These are phyloP conservation scores for Psilocybe mexicana DNA, from an alignment of 1,284 basidiomycete species.

Conservation along the genomic window DNA sequence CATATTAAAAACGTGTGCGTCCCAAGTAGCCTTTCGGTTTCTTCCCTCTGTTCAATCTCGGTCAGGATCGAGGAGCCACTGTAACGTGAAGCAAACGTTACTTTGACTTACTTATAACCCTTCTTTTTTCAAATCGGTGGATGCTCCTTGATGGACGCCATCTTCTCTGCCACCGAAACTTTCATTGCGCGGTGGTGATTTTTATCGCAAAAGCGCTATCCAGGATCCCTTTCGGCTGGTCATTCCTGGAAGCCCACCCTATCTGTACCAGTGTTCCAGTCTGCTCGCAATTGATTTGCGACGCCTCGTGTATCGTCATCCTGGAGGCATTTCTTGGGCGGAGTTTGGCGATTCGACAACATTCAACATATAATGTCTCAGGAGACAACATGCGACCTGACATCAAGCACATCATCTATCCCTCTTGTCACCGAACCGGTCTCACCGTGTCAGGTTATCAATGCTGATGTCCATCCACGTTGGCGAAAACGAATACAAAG, in stretches of 20 bases:
- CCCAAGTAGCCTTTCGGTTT: not conserved
- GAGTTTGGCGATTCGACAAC: not conserved
- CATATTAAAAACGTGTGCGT: conserved; percentile 16
- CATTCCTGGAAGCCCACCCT: conserved; percentile 6
- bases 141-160: conserved; percentile 24
- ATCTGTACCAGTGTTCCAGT: not conserved
- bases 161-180: conserved; percentile 16
- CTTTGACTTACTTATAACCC: conserved; percentile 20
- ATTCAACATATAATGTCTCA: conserved; percentile 14
- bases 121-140: conserved; percentile 6
- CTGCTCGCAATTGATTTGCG: conserved; percentile 18
- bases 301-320: not conserved
- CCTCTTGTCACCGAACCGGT: conserved; percentile 3
- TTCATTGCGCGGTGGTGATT: conserved; percentile 9
- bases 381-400: conserved; percentile 1
- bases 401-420: conserved; percentile 1
- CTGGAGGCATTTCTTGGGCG: not conserved
- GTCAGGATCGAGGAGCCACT: conserved; percentile 22
- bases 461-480: not conserved
- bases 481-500: conserved; percentile 1
- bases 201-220: conserved; percentile 9
- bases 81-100: conserved; percentile 22
- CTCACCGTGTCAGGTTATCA: conserved; percentile 7
- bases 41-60: conserved; percentile 19
- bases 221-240: conserved; percentile 5